Evolutionary conservation across 116 monocot species (phyloP).

Genomic region (Phalaenopsis hybrid): DNA sequence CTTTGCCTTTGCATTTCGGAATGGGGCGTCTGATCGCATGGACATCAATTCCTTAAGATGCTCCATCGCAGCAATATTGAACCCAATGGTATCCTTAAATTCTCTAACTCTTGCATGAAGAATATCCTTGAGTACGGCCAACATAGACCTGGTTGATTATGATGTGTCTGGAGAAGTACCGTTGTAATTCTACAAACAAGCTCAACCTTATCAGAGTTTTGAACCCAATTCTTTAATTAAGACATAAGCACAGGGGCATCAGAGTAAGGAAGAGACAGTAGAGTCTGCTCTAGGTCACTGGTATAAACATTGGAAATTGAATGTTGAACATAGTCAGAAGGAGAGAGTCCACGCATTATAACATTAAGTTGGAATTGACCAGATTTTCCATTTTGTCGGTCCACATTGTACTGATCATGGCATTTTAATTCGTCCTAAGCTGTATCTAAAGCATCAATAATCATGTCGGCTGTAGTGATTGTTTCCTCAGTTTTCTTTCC

Average conservation of each 20-base stretch:
- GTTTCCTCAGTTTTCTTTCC: slow-evolving; percentile 84
- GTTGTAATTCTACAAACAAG: slow-evolving; percentile 59
- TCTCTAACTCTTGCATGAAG: slow-evolving; percentile 64
- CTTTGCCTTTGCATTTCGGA: slow-evolving; percentile 74
- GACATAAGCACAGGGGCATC: no score
- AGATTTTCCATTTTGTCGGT: slow-evolving; percentile 34
- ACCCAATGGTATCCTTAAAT: slow-evolving; percentile 62
- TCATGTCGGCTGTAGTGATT: slow-evolving; percentile 58
- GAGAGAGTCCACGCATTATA: slow-evolving; percentile 59
- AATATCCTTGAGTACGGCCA: slow-evolving; percentile 54
- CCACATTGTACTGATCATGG: slow-evolving; percentile 61
- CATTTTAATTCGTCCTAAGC: slow-evolving; percentile 75
- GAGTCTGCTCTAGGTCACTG: slow-evolving; percentile 83
- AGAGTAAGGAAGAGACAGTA: no score
- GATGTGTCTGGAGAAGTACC: slow-evolving; percentile 75
- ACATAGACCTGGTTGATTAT: slow-evolving; percentile 67
- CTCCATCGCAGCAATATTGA: slow-evolving; percentile 83
- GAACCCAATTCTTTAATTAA: no score
- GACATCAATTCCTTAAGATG: slow-evolving; percentile 83
- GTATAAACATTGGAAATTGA: slow-evolving; percentile 55
- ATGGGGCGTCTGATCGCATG: slow-evolving; percentile 76
- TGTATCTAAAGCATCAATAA: slow-evolving; percentile 85
- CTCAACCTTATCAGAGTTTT: no score
- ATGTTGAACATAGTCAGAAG: slow-evolving; percentile 75
- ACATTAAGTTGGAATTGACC: slow-evolving; percentile 59